Percentiles rank a stretch among this genome's conserved stretches.
These are phyloP conservation scores for Pythium rhizo-oryzae DNA, from an alignment of 352 stramenopile genomes.

Conservation along the genomic window DNA sequence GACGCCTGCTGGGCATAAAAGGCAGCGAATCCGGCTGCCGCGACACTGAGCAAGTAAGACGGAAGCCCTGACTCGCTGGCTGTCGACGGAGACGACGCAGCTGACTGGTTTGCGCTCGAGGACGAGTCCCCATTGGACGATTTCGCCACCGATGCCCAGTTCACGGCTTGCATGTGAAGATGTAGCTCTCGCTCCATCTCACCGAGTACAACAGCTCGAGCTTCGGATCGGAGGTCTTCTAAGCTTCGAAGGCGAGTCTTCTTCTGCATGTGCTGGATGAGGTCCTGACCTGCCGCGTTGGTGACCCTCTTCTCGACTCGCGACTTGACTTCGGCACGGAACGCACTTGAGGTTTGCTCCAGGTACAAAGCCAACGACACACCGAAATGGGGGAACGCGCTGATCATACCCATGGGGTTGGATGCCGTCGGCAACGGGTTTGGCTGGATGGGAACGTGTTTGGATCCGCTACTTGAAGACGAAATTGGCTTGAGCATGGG, in stretches of 20 bases:
- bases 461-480: conserved; percentile 15
- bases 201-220: conserved; percentile 56
- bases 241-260: conserved; percentile 76
- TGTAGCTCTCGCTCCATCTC: conserved; percentile 80
- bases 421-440: conserved; percentile 74
- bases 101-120: background rate
- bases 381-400: conserved; percentile 59
- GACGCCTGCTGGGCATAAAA: conserved; percentile 61
- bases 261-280: conserved; percentile 86
- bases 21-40: conserved; percentile 53
- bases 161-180: conserved; percentile 71
- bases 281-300: conserved; percentile 63
- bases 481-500: conserved; percentile 17
- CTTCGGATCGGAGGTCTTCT: conserved; percentile 66
- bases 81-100: background rate
- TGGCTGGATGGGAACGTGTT: conserved; percentile 77
- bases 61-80: conserved; percentile 35
- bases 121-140: conserved; percentile 12
- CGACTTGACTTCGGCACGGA: conserved; percentile 68
- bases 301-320: conserved; percentile 82
- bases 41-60: conserved; percentile 63
- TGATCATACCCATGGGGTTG: conserved; percentile 69
- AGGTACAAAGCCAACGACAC: conserved; percentile 71
- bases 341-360: conserved; percentile 69
- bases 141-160: conserved; percentile 50